Base-by-base conservation (phyloP, 495 filamentous ascomycete species). In the Penicillium steckii region DNA sequence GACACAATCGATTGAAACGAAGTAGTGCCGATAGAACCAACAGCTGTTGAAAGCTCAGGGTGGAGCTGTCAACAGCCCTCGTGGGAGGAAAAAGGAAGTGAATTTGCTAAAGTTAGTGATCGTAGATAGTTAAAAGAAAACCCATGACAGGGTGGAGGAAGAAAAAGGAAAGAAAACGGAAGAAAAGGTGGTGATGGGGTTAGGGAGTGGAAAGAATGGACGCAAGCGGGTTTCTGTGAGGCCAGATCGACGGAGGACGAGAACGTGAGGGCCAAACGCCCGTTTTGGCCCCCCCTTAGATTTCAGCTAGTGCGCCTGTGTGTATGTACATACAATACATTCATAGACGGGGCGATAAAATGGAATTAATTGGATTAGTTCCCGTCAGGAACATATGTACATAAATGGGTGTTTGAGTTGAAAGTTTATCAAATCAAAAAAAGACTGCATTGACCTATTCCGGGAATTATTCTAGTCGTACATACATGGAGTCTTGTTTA, bases 91-190 rank as follows among this genome's bases (percentile, higher is more conserved):
- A 64, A 61, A 65, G 58, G 51, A 59, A 56, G 65, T 57, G 44
- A 56, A 50, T 56, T 27, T 27, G 26, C 5, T 27, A 27, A 27
- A 57, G 61, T 69, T 70, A 78, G 72, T 61, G 67, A 73, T 66
- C 67, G 72, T 66, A 57, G 59, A 56, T 53, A 56, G 59, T 52
- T 27, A 53, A 68, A 52, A 64, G 46, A 50, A 57, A 52, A 62
- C 66, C 72, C 73, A 75, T 75, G 56, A 66, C 67, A 70, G 65
- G 59, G 53, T 30, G 18, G 21, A 45, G 18, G 18, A 44, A 55
- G 44, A 52, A 46, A 50, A 52, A 46, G 29, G 51, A 48, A 59
- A 49, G n/a, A 55, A 58, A 42, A 29, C 35, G 58, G 54, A 56
- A 40, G 45, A 59, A 54, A 49, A 46, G 45, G 27, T 50, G 59